Evolutionary conservation across 371 early-diverging fungal species (phyloP).

Genomic region (Blakeslea trispora): DNA sequence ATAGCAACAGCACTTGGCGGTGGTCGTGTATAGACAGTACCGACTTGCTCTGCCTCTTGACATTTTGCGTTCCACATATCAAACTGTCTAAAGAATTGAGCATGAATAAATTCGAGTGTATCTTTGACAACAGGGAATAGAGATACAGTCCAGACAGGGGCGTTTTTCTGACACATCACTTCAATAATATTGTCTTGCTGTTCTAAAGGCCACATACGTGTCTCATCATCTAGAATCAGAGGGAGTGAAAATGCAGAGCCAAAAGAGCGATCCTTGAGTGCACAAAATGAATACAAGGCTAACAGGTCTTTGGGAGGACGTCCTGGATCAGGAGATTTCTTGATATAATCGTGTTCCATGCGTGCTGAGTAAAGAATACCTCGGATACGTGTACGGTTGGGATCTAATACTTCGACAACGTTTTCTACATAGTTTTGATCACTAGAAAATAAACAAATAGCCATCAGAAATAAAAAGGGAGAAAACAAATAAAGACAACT

Average conservation of each 20-base stretch:
- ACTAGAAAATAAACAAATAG: constrained; percentile 21
- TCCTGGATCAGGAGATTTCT: constrained; percentile 43
- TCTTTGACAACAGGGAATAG: constrained; percentile 70
- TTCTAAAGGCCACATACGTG: constrained; percentile 74
- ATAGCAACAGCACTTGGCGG: constrained; percentile 53
- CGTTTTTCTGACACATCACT: constrained; percentile 57
- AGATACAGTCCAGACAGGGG: constrained; percentile 69
- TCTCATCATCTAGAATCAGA: constrained; percentile 75
- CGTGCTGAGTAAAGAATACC: constrained; percentile 76
- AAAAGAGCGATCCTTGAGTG: constrained; percentile 46
- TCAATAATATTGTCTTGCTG: constrained; percentile 83
- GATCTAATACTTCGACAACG: constrained; percentile 72
- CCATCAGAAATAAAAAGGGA: background rate
- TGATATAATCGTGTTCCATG: constrained; percentile 68
- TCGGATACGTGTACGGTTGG: constrained; percentile 58
- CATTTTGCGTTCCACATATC: constrained; percentile 44
- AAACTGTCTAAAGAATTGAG: constrained; percentile 65
- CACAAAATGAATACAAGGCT: constrained; percentile 70
- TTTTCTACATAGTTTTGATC: constrained; percentile 79
- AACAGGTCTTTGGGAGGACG: constrained; percentile 75
- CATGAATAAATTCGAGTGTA: constrained; percentile 58
- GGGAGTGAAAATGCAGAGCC: constrained; percentile 59
- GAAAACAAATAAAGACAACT: background rate
- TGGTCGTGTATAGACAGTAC: constrained; percentile 28
- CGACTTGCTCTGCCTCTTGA: constrained; percentile 45